Evolutionary conservation across 2,329 filamentous ascomycete genomes (phyloP).

Genomic region (Onygenales sp.): DNA sequence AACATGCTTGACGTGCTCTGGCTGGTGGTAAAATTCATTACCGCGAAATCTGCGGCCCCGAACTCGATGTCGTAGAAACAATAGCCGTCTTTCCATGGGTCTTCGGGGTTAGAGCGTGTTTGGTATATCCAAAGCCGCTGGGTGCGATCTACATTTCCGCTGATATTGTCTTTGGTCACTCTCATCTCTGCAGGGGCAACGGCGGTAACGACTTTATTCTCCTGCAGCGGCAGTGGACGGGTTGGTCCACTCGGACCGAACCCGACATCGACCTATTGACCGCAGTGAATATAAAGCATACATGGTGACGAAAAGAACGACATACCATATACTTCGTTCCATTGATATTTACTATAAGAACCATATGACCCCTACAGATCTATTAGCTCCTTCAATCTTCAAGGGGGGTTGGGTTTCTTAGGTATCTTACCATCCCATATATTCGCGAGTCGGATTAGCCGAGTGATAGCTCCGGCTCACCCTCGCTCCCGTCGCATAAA

Average conservation of each 20-base stretch:
- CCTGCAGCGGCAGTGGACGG: slow-evolving; percentile 45
- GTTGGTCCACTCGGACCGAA: slow-evolving; percentile 57
- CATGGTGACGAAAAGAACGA: slow-evolving; percentile 4
- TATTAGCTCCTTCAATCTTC: not conserved
- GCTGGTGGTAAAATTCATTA: slow-evolving; percentile 51
- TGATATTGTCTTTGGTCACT: slow-evolving; percentile 39
- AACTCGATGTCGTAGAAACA: slow-evolving; percentile 60
- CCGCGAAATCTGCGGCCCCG: slow-evolving; percentile 49
- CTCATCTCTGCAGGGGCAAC: slow-evolving; percentile 49
- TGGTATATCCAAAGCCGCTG: slow-evolving; percentile 56
- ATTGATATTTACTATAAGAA: slow-evolving; percentile 50
- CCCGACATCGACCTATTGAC: slow-evolving; percentile 50
- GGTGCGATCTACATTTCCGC: slow-evolving; percentile 34
- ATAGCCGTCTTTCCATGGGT: slow-evolving; percentile 52
- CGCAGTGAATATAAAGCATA: not conserved
- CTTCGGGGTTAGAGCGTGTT: slow-evolving; percentile 40
- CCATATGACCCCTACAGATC: slow-evolving; percentile 42
- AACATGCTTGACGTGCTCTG: slow-evolving; percentile 44
- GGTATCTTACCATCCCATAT: slow-evolving; percentile 37
- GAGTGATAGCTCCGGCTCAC: slow-evolving; percentile 28
- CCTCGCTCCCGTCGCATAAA: slow-evolving; percentile 49
- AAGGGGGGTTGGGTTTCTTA: not conserved
- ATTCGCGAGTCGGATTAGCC: slow-evolving; percentile 29
- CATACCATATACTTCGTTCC: slow-evolving; percentile 34
- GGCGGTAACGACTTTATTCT: slow-evolving; percentile 29